Percentiles rank a stretch among this genome's conserved stretches.
These are phyloP conservation scores for Tephrocybe rancida DNA, from an alignment of 768 basidiomycete genomes.

Conservation along the genomic window DNA sequence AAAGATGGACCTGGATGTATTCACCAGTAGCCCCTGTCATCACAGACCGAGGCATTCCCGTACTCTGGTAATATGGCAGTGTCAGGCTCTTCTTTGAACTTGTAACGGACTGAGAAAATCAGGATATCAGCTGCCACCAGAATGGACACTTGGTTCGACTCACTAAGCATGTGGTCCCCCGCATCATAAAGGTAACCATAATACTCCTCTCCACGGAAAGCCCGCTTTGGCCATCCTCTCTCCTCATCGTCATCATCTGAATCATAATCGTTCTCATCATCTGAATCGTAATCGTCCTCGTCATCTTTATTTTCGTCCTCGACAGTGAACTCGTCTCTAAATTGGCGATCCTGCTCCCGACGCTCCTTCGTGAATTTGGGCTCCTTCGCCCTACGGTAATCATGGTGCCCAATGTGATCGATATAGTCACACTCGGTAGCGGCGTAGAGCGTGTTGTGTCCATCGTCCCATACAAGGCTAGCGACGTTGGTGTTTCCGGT, in stretches of 20 bases:
- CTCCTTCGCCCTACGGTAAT: slow-evolving; percentile 26
- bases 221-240: slow-evolving; percentile 17
- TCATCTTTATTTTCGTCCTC: not conserved
- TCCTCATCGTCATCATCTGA: not conserved
- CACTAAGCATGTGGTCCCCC: slow-evolving; percentile 26
- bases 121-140: not conserved
- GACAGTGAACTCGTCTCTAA: too few species aligned
- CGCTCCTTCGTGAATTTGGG: not conserved
- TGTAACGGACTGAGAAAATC: not conserved
- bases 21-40: slow-evolving; percentile 5
- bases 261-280: slow-evolving; percentile 12
- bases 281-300: not conserved
- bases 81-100: not conserved
- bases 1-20: too few species aligned
- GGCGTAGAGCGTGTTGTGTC: slow-evolving; percentile 24
- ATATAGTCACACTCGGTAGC: slow-evolving; percentile 27
- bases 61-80: not conserved
- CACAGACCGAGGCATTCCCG: not conserved
- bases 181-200: slow-evolving; percentile 3
- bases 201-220: slow-evolving; percentile 13
- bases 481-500: slow-evolving; percentile 37
- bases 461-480: slow-evolving; percentile 30
- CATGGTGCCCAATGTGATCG: slow-evolving; percentile 5
- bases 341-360: too few species aligned
- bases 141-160: slow-evolving; percentile 3